Base-by-base conservation (phyloP, 2,329 filamentous ascomycete species). In the Apiospora arundinis region DNA sequence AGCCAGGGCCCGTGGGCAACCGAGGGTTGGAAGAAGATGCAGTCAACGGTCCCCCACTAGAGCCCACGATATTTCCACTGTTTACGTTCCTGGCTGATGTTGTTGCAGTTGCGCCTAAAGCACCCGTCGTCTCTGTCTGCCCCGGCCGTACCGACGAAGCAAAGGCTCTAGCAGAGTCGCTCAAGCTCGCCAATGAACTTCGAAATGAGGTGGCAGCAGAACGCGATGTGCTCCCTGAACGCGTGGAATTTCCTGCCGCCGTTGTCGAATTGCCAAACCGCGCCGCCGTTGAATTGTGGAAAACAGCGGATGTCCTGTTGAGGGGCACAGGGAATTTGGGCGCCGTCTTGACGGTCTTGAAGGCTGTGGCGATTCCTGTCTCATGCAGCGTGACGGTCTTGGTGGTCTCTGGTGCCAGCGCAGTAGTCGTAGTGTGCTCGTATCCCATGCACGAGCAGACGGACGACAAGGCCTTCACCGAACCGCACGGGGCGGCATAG, bases 401-500 rank as follows among this genome's bases (percentile, higher is more conserved):
- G 8, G 75, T 76, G 2, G 65, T 69, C 14, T 25, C 73, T 42
- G 72, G 70, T 37, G 72, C 73, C 18, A 72, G 46, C 12, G 48
- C 73, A 1, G 73, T 75, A 28, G 69, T 48, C 2, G 74, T 75
- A n/a, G 63, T 60, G 1, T 71, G 69, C 37, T 72, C 67, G 21
- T 74, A 49, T 7, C 74, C 74, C 56, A 75, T 66, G 56, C 74
- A 77, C 2, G 74, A 75, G 66, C 75, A 77, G 9, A 75, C 75
- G 37, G 74, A 75, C 37, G 73, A 73, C 42, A 75, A 74, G 12
- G 74, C 75, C 11, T 69, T 65, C 3, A 69, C 67, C 1, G 75
- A 74, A 37, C 67, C 42, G 52, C 75, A 77, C 14, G 32, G 44
- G 23, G 74, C 70, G 8, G 75, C 75, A 66, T 77, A 77, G n/a